Percentiles rank a stretch among this genome's conserved stretches.
These are phyloP conservation scores for Apiospora malaysiana DNA, from an alignment of 2,329 filamentous ascomycete species.

Conservation along the genomic window DNA sequence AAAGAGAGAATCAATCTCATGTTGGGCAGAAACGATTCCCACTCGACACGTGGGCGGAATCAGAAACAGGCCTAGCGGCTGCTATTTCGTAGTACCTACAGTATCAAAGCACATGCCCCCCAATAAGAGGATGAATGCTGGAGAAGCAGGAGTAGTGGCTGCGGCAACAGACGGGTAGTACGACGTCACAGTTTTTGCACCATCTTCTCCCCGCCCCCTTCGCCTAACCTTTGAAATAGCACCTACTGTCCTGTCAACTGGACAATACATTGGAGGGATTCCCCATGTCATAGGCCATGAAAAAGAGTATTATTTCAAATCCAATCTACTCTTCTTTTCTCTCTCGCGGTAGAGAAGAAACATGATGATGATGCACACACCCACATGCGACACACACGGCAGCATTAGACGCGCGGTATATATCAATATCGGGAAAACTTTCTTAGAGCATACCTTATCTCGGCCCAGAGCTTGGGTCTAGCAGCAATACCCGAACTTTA, in stretches of 20 bases:
- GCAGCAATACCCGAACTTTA: constrained; percentile 9
- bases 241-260: background rate
- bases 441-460: constrained; percentile 5
- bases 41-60: constrained; percentile 21
- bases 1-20: constrained; percentile 9
- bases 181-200: constrained; percentile 18
- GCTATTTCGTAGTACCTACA: background rate
- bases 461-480: constrained; percentile 9
- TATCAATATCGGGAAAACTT: constrained; percentile 6
- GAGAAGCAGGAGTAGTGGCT: constrained; percentile 2
- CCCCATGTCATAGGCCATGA: background rate
- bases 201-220: background rate
- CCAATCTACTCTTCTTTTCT: background rate
- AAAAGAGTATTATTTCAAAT: background rate
- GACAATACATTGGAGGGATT: background rate
- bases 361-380: constrained; percentile 10
- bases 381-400: constrained; percentile 4
- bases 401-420: background rate
- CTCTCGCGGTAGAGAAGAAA: background rate
- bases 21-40: constrained; percentile 10
- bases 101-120: no score
- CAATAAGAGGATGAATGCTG: background rate
- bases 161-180: background rate
- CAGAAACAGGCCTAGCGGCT: constrained; percentile 18
- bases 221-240: background rate